A percentile compares a stretch with the other conserved stretches of the same genome.
These are phyloP conservation scores for Astrocystis sublimbata DNA, from an alignment of 495 filamentous ascomycete genomes.

Conservation along the genomic window DNA sequence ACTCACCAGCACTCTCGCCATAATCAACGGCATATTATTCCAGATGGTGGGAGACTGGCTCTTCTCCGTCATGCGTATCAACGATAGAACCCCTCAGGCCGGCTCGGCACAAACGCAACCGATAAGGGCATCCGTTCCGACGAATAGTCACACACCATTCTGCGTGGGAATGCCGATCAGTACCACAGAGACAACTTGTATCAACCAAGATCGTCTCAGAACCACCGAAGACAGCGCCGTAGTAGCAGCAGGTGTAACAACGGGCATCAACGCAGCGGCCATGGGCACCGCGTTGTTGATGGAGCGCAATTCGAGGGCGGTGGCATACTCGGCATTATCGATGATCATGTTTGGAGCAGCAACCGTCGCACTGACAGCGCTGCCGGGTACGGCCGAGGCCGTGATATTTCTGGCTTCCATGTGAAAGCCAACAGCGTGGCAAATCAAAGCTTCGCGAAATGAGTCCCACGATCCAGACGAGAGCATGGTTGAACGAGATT, in stretches of 20 bases:
- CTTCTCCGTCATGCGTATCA: conserved; percentile 27
- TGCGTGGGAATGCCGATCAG: neutral
- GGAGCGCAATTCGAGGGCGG: conserved; percentile 46
- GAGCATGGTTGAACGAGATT: neutral
- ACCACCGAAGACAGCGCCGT: conserved; percentile 25
- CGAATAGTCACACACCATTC: neutral
- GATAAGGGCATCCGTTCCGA: neutral
- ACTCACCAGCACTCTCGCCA: conserved; percentile 47
- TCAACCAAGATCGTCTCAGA: neutral
- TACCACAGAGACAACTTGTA: neutral
- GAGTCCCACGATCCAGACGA: neutral
- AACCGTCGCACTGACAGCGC: conserved; percentile 45
- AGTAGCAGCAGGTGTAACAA: conserved; percentile 46
- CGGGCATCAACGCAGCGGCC: conserved; percentile 52
- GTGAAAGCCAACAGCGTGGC: neutral
- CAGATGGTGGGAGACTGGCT: conserved; percentile 46
- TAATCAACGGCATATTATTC: conserved; percentile 47
- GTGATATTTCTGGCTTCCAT: conserved; percentile 1
- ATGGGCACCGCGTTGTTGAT: conserved; percentile 54
- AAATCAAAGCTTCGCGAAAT: neutral
- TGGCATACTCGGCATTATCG: conserved; percentile 48
- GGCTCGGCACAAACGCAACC: neutral
- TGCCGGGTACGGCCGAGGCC: conserved; percentile 20
- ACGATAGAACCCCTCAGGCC: conserved; percentile 2
- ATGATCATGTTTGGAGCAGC: conserved; percentile 52